Base-by-base conservation (phyloP, 2,329 filamentous ascomycete genomes). In the Neofusicoccum kwambonambiense region DNA sequence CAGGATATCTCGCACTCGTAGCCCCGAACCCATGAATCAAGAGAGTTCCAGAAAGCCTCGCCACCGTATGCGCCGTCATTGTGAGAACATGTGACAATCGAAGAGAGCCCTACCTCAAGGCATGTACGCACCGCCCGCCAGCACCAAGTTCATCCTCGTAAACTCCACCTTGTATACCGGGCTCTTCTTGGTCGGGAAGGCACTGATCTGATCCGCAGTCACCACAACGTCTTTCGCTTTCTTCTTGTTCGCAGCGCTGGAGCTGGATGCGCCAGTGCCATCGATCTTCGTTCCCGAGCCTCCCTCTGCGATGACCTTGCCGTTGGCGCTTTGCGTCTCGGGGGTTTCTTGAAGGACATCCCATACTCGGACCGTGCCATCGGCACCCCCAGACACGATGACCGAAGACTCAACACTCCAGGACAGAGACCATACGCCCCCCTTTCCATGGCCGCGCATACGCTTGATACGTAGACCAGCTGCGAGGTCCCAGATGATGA, bases 171-270 rank as follows among this genome's bases (percentile, higher is more conserved):
- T 95, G 78, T 96, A 91, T 11, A 98, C 91, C 0, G 94, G 93
- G 15, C 90, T 94, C 80, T 96, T 97, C 85, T 99, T 99, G 3
- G 95, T 98, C 0, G 92, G 89, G 75, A 97, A 98, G 0, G 92
- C 93, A 68, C 88, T 92, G 79, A 99, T 96, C 79, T 98, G 95
- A 74, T 99, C 95, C 0, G 93, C 89, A 0, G 90, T 93, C 50
- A 97, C 90, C 72, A 92, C 91, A 3, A 93, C 91, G 72, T 97
- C 94, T 77, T 97, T 97, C 77, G 92, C 92, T 81, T 96, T 96
- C 84, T 77, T 80, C 37, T 77, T 68, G 74, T 71, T 49, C 12
- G 69, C 69, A 4, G 60, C 66, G 7, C 68, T 66, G 6, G 67
- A 66, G 58, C 75, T 75, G 27, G 80, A 73, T 34, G 34, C 75